Base-by-base conservation (phyloP, 805 yeast species). In the Saccharomyces jurei region DNA sequence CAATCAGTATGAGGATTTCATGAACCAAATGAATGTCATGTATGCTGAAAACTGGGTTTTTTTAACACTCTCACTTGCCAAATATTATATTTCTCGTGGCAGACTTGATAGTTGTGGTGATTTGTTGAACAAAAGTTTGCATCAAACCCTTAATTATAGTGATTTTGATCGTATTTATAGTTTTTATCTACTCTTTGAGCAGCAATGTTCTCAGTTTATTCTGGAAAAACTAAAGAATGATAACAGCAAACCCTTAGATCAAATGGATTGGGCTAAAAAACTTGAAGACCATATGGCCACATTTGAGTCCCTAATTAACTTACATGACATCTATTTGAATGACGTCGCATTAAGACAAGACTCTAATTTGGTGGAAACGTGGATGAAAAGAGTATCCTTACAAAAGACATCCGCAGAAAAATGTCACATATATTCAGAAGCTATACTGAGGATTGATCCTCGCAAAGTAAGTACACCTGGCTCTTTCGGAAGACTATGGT, bases 151-250 rank as follows among this genome's bases (percentile, higher is more conserved):
- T 6, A 79, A 89, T 0, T 69, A 85, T 4, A 73, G 73, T 41
- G 91, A 86, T 57, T 87, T 88, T 65, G 77, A 84, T 0, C 61
- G 74, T 26, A 72, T 87, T 0, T 89, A 81, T 65, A 90, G 87
- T 63, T 70, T 80, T 2, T 83, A 80, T 60, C 70, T 81, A 5
- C 84, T 82, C 57, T 74, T 82, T 63, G 83, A 82, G 63, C 44
- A 36, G 17, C 25, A 36, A 11, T 36, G 44, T 25, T 36, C 44
- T 17, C 44, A 36, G 11, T 17, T 36, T 36, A 36, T 36, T 36
- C 17, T 36, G 10, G 44, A 8, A 36, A 11, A 36, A 11, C 25
- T 36, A 36, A 17, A 36, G 2, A 11, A 36, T 9, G 17, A 36
- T 36, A 17, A n/a, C 41, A n/a, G 11, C 41, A 36, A 36, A 21